A percentile compares a stretch with the other conserved stretches of the same genome.
These are phyloP conservation scores for Euphorbia pulcherrima DNA, from an alignment of 345 rosid genomes.

Conservation along the genomic window DNA sequence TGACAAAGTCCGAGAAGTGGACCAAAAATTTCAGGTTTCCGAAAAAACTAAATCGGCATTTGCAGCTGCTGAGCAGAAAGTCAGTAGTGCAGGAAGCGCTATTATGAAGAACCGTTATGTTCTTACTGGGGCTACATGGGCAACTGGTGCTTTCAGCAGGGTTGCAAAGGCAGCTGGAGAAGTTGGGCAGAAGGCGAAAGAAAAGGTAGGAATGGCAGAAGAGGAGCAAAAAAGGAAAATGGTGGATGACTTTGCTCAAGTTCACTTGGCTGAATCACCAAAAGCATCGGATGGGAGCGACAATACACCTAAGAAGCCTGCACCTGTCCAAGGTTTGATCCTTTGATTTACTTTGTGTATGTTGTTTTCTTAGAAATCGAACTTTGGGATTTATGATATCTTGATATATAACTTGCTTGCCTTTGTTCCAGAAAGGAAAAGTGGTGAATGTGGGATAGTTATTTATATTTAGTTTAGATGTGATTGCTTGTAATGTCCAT, in stretches of 20 bases:
- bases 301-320: constrained; percentile 46
- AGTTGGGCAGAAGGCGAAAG: constrained; percentile 91
- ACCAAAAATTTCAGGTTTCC: constrained; percentile 86
- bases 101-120: constrained; percentile 91
- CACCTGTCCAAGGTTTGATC: constrained; percentile 53
- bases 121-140: constrained; percentile 76
- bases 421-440: neutral
- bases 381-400: neutral
- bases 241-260: constrained; percentile 76
- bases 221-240: constrained; percentile 82
- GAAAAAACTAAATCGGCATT: constrained; percentile 92
- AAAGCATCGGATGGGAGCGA: constrained; percentile 39
- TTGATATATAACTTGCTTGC: constrained; percentile 3
- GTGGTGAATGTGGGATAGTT: constrained; percentile 7
- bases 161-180: constrained; percentile 94
- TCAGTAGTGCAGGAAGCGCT: constrained; percentile 80
- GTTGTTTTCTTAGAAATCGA: neutral
- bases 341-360: constrained; percentile 35
- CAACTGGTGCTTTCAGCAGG: constrained; percentile 72
- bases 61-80: constrained; percentile 80
- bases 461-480: constrained; percentile 2
- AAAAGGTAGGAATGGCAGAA: constrained; percentile 69
- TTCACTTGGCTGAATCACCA: constrained; percentile 81
- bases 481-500: constrained; percentile 11
- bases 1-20: constrained; percentile 87